Percentiles rank a stretch among this genome's conserved stretches.
These are phyloP conservation scores for Botryosphaeria dothidea DNA, from an alignment of 2,329 filamentous ascomycete species.

Conservation along the genomic window DNA sequence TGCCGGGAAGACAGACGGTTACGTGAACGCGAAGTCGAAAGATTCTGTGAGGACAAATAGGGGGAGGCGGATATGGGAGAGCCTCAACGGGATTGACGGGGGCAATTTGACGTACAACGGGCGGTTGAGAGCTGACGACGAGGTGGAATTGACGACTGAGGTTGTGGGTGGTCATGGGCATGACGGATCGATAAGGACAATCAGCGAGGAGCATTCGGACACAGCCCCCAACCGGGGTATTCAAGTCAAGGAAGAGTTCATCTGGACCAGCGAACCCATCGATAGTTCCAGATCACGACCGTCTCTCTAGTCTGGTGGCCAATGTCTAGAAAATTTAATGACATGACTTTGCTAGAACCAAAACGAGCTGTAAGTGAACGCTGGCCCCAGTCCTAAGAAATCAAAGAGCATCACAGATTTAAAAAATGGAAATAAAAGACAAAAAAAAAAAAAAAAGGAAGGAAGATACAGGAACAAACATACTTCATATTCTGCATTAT, in stretches of 20 bases:
- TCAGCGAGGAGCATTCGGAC: not conserved
- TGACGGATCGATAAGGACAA: not conserved
- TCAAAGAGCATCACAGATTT: too few relatives aligned
- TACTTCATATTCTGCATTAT: too few relatives aligned
- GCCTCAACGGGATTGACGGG: not conserved
- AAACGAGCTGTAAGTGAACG: too few relatives aligned
- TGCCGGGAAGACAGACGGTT: not conserved
- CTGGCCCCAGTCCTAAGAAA: too few relatives aligned
- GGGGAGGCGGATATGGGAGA: not conserved
- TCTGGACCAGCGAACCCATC: not conserved
- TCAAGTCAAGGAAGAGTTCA: not conserved
- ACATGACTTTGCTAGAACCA: too few relatives aligned
- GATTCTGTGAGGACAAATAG: not conserved
- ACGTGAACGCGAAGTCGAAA: not conserved
- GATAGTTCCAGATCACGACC: not conserved
- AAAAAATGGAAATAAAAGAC: too few relatives aligned
- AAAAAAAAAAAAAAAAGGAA: too few relatives aligned
- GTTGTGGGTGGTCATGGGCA: not conserved
- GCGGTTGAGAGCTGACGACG: not conserved
- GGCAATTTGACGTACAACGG: not conserved
- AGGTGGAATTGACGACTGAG: conserved; percentile 1
- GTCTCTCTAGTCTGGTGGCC: not conserved
- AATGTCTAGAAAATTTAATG: too few relatives aligned
- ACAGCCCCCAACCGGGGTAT: not conserved
- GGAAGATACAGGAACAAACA: too few relatives aligned